Conservation (phyloP, 306 rosid genomes). For the Inga oerstediana region DNA sequence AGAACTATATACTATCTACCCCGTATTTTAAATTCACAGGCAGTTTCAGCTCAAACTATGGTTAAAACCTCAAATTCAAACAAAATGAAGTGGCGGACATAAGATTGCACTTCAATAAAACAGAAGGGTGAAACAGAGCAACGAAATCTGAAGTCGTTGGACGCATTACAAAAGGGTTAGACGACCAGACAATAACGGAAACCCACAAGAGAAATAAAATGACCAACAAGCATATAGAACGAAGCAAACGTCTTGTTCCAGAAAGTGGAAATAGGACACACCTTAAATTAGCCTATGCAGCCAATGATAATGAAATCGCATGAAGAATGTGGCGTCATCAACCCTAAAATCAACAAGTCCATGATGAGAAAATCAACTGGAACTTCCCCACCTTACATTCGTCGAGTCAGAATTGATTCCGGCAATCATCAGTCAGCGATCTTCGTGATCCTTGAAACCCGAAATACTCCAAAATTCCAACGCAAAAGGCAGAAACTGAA, state of each 20-base stretch:
- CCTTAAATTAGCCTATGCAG: constrained; percentile 32
- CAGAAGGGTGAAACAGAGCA: background rate
- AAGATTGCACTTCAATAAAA: background rate
- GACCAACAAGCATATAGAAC: background rate
- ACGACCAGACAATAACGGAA: constrained; percentile 8
- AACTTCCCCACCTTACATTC: background rate
- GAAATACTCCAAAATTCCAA: constrained; percentile 3
- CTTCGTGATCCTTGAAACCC: constrained; percentile 29
- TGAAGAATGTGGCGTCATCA: constrained; percentile 29
- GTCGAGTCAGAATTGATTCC: background rate
- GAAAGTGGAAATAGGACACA: background rate
- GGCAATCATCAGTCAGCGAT: constrained; percentile 32
- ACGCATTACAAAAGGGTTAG: background rate
- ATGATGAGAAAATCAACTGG: background rate
- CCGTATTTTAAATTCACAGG: background rate
- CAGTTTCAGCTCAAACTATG: background rate
- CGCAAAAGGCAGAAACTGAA: background rate
- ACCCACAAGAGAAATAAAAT: background rate
- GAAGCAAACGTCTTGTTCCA: background rate
- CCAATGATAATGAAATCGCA: constrained; percentile 39
- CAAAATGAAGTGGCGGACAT: background rate
- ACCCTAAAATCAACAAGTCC: constrained; percentile 42
- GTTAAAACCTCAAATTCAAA: background rate
- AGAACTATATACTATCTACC: background rate
- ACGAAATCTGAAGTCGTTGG: background rate